Evolutionary conservation across 257 asterid genomes (phyloP).

Genomic region (Fraxinus americana): DNA sequence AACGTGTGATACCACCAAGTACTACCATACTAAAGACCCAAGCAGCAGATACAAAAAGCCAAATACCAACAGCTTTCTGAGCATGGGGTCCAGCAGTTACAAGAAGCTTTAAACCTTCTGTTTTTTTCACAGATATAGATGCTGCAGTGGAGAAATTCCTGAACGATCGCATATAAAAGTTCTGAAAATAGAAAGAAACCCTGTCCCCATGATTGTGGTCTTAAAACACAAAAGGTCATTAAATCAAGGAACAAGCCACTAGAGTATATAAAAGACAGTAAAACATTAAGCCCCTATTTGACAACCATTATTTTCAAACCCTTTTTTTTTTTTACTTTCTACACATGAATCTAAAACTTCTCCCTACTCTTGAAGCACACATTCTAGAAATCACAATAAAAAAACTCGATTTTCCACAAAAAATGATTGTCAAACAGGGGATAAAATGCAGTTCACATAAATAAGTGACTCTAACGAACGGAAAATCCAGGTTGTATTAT

Average conservation of each 20-base stretch:
- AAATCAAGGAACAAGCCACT: background rate
- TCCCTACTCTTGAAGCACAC: too few relatives aligned
- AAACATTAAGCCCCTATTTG: background rate
- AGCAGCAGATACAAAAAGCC: conserved; percentile 92
- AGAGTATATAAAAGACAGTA: background rate
- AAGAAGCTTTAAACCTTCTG: conserved; percentile 61
- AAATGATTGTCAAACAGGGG: too few relatives aligned
- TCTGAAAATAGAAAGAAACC: conserved; percentile 41
- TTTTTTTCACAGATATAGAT: conserved; percentile 41
- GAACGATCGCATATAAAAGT: conserved; percentile 34
- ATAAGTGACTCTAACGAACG: background rate
- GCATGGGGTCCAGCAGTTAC: conserved; percentile 90
- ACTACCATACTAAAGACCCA: conserved; percentile 99
- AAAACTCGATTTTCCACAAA: too few relatives aligned
- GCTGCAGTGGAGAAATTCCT: conserved; percentile 62
- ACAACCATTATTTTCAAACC: too few relatives aligned
- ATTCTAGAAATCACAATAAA: too few relatives aligned
- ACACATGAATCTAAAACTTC: too few relatives aligned
- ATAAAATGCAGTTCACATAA: background rate
- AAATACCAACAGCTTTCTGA: conserved; percentile 77
- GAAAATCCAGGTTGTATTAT: background rate
- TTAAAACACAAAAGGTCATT: background rate
- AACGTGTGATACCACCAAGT: conserved; percentile 89
- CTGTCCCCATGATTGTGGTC: background rate
- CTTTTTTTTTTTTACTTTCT: too few relatives aligned